phyloP scores from a whole-genome alignment of 192 early-diverging fungal genomes.

The Lunasporangiospora selenospora region DNA sequence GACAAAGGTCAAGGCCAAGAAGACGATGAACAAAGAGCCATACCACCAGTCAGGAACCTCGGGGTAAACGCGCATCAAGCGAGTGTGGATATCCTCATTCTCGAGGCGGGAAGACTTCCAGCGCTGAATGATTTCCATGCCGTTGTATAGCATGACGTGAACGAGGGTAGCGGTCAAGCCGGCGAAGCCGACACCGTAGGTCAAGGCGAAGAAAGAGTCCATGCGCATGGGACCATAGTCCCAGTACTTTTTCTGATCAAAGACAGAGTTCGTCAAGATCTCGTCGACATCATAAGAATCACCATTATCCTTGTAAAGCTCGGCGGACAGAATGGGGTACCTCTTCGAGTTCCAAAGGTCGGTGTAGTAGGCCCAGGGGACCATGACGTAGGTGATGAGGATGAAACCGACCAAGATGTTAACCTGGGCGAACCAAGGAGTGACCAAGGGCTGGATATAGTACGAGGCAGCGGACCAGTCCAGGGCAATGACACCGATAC shows the following conservation, averaged over 20 bases:
- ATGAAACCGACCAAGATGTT: slow-evolving; percentile 61
- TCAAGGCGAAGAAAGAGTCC: slow-evolving; percentile 55
- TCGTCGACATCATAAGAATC: slow-evolving; percentile 33
- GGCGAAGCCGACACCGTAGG: slow-evolving; percentile 62
- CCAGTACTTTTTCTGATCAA: slow-evolving; percentile 46
- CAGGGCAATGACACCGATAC: slow-evolving; percentile 62
- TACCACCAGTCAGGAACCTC: slow-evolving; percentile 76
- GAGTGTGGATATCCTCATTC: slow-evolving; percentile 70
- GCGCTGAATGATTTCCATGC: slow-evolving; percentile 57
- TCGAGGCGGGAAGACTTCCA: slow-evolving; percentile 46
- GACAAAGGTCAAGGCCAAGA: slow-evolving; percentile 53
- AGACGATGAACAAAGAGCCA: slow-evolving; percentile 49
- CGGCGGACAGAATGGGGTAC: slow-evolving; percentile 50
- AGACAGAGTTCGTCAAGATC: slow-evolving; percentile 42
- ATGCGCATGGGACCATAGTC: slow-evolving; percentile 54
- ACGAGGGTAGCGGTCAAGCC: slow-evolving; percentile 59
- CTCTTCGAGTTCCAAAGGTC: slow-evolving; percentile 56
- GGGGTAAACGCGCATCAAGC: slow-evolving; percentile 75
- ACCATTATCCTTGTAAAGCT: slow-evolving; percentile 45
- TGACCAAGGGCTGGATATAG: slow-evolving; percentile 50
- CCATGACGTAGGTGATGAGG: slow-evolving; percentile 57
- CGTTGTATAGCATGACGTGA: slow-evolving; percentile 68
- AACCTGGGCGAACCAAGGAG: slow-evolving; percentile 52
- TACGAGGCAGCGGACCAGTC: slow-evolving; percentile 64
- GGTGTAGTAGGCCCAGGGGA: slow-evolving; percentile 56